Base-by-base conservation (phyloP, 1,284 basidiomycete genomes). In the Butyriboletus appendiculatus region DNA sequence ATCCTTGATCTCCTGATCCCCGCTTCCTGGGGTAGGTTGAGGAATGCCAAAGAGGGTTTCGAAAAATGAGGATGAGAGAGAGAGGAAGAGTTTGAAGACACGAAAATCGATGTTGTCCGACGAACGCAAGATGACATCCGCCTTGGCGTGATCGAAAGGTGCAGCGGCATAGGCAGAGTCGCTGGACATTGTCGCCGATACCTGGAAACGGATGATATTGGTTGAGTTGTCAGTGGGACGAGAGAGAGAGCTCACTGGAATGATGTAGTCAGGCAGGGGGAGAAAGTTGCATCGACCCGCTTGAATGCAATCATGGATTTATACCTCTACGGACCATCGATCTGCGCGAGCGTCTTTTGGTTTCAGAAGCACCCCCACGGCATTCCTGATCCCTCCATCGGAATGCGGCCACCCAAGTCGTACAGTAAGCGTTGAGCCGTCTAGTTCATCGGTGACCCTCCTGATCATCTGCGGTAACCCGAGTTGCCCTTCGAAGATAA, bases 11-110 rank as follows among this genome's bases (percentile, higher is more conserved):
- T 54, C 55, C 45, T 60, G 47, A 6, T 52, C 56, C 8, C 41
- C 24, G 2, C 16, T 40, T 15, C 9, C 42, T 62, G 46, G 28
- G 34, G 46, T 12, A 2, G 73, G 67, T 57, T 79, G 74, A 11
- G 77, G 75, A 18, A 79, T 66, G 14, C 71, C 65, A 45, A 79
- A 76, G 57, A 79, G 72, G 28, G 73, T 62, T 33, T 71, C 65
- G 52, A 81, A 78, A 52, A 79, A 71, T 0, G 77, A 73, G 77
- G 56, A 45, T 38, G 46, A 45, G 28, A 55, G 48, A 10, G 56
- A 58, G 42, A 58, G 57, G 38, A 59, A 68, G 30, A 73, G 60
- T 50, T 73, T 76, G 70, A 78, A 77, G 14, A 76, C 69, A n/a
- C 60, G 53, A 8, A 60, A 62, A 28, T 62, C 41, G 20, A 57